Evolutionary conservation across 2,329 filamentous ascomycete genomes (phyloP).

Genomic region (Exophiala spinifera): DNA sequence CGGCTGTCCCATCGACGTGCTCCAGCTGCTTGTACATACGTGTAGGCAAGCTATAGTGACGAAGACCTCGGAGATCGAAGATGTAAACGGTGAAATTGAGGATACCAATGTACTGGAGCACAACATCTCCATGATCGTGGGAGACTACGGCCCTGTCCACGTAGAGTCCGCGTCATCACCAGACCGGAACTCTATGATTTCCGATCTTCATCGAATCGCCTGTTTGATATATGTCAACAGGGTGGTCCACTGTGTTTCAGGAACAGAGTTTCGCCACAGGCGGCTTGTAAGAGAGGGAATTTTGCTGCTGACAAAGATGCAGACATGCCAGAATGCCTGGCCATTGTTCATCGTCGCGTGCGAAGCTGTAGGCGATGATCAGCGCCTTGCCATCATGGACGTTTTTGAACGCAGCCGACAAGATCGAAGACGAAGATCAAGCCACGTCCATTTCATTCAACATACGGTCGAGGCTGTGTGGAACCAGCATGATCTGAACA

Average conservation of each 20-base stretch:
- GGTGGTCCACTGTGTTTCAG: slow-evolving; percentile 15
- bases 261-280: slow-evolving; percentile 18
- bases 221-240: slow-evolving; percentile 23
- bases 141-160: slow-evolving; percentile 19
- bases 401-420: slow-evolving; percentile 19
- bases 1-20: slow-evolving; percentile 20
- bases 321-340: slow-evolving; percentile 23
- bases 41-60: slow-evolving; percentile 17
- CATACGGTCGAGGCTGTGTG: slow-evolving; percentile 21
- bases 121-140: slow-evolving; percentile 13
- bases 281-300: slow-evolving; percentile 23
- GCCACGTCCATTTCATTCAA: slow-evolving; percentile 22
- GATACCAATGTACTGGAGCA: slow-evolving; percentile 15
- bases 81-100: slow-evolving; percentile 9
- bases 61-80: slow-evolving; percentile 12
- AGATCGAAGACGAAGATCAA: slow-evolving; percentile 21
- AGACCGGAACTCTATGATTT: slow-evolving; percentile 15
- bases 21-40: slow-evolving; percentile 17
- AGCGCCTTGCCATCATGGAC: slow-evolving; percentile 18
- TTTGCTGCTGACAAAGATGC: slow-evolving; percentile 21
- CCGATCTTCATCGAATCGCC: slow-evolving; percentile 23
- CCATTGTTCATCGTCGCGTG: slow-evolving; percentile 25
- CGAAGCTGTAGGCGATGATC: slow-evolving; percentile 19
- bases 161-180: slow-evolving; percentile 5
- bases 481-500: slow-evolving; percentile 22